Base-by-base conservation (phyloP, 257 asterid genomes). In the Linderniella brevidens region DNA sequence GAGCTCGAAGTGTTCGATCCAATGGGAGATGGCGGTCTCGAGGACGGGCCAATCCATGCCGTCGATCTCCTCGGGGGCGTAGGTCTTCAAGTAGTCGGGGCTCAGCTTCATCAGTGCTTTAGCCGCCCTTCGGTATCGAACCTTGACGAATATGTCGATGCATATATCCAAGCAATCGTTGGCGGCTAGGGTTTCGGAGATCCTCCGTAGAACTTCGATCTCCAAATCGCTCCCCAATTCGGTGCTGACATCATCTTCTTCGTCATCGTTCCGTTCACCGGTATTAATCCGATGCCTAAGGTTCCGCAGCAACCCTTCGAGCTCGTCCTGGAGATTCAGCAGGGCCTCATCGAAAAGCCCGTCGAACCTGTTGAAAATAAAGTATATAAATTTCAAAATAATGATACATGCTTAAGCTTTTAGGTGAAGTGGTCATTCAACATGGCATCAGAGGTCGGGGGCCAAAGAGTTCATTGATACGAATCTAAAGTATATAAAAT, bases 101-200 rank as follows among this genome's bases (percentile, higher is more conserved):
- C 55, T 80, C 19, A 78, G 59, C 60, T 71, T 75, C 93, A 80
- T 78, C 49, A 80, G 40, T 19, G 95, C 92, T 63, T 75, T 85
- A 41, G 95, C 95, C 53, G 92, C 87, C 54, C 93, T 80, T 71
- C 68, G 73, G 25, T 85, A 85, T 49, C 95, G 71, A 43, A 68
- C 78, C 95, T 84, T 83, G 0, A 79, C 83, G 63, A 69, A 79
- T 17, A 79, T 79, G 59, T 80, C 86, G 45, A 80, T 80, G 59
- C 92, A 84, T 57, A 84, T 77, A 45, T 84, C 95, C 63, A 84
- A 54, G 55, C 93, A 84, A 62, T 84, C 82, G 69, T 77, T 80
- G 12, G 73, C 52, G 56, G 82, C 82, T 59, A 80, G 41, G 1
- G 81, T 72, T 17, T 66, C 70, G 11, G 78, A 70, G 49, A 84